These are phyloP conservation scores for Phytophthora foliorum DNA, from an alignment of 352 stramenopile genomes.

Conservation along the genomic window DNA sequence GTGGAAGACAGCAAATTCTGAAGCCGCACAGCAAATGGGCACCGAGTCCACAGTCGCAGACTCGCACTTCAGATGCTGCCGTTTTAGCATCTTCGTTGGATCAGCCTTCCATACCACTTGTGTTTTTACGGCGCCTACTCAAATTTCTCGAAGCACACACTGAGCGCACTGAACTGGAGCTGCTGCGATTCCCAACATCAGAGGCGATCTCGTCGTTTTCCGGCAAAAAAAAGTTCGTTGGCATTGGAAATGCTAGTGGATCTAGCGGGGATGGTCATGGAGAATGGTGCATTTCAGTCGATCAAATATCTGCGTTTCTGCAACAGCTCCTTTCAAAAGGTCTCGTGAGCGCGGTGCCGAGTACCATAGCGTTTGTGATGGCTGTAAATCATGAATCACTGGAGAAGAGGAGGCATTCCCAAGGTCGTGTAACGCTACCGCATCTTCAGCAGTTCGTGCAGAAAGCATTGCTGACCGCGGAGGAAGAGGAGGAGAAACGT, in stretches of 20 bases:
- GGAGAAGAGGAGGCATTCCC: conserved; percentile 31
- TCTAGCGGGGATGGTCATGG: not conserved
- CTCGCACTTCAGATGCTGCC: not conserved
- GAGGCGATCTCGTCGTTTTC: conserved; percentile 9
- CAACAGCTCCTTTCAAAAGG: conserved; percentile 23
- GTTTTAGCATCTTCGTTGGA: not conserved
- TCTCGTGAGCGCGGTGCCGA: conserved; percentile 39
- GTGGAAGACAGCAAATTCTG: conserved; percentile 25
- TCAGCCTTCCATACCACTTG: conserved; percentile 1
- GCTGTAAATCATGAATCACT: conserved; percentile 25
- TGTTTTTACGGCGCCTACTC: conserved; percentile 34
- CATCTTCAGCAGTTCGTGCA: conserved; percentile 44
- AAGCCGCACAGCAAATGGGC: conserved; percentile 20
- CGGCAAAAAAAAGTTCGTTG: conserved; percentile 11
- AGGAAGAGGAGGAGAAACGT: conserved; percentile 24
- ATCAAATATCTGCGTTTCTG: conserved; percentile 35
- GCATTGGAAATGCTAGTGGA: not conserved
- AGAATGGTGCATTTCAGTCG: conserved; percentile 40
- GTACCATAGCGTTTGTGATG: conserved; percentile 39
- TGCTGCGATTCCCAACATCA: conserved; percentile 37
- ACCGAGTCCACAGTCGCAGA: not conserved
- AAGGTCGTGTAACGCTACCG: conserved; percentile 19
- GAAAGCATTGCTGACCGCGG: conserved; percentile 37
- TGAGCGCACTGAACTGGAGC: conserved; percentile 12
- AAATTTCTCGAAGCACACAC: conserved; percentile 22